Percentiles rank a stretch among this genome's conserved stretches.
Evolutionary conservation across 1,284 basidiomycete genomes (phyloP).

Genomic region (Pisolithus thermaeus): DNA sequence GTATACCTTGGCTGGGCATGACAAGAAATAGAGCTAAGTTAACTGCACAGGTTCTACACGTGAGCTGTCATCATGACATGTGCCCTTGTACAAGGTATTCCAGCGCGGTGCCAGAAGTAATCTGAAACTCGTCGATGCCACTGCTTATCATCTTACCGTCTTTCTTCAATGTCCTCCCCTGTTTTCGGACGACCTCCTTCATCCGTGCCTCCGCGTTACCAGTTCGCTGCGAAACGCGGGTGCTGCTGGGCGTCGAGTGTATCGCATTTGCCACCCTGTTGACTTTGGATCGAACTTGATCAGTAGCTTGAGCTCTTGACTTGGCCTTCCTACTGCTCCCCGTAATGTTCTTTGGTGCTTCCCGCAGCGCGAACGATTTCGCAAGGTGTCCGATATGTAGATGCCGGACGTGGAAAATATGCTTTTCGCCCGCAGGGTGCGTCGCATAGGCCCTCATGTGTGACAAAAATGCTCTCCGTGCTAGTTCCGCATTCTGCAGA

Average conservation of each 20-base stretch:
- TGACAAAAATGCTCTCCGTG: slow-evolving; percentile 85
- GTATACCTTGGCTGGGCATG: too few species aligned
- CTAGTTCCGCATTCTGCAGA: slow-evolving; percentile 65
- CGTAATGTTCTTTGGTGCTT: slow-evolving; percentile 76
- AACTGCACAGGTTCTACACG: too few species aligned
- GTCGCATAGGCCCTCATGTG: slow-evolving; percentile 97
- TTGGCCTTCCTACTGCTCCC: slow-evolving; percentile 21
- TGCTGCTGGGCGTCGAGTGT: slow-evolving; percentile 28
- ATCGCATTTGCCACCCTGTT: slow-evolving; percentile 24
- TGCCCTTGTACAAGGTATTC: slow-evolving; percentile 53
- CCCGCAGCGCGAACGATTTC: slow-evolving; percentile 93
- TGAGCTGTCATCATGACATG: slow-evolving; percentile 2
- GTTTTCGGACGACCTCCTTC: slow-evolving; percentile 80
- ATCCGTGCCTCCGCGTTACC: slow-evolving; percentile 68
- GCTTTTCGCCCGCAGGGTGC: slow-evolving; percentile 91
- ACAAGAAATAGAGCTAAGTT: too few species aligned
- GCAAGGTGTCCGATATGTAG: slow-evolving; percentile 96
- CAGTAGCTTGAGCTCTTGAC: slow-evolving; percentile 14
- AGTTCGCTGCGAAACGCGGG: slow-evolving; percentile 33
- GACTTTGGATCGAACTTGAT: slow-evolving; percentile 16
- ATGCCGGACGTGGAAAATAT: slow-evolving; percentile 91
- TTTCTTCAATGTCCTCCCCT: slow-evolving; percentile 79
- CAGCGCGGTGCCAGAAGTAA: slow-evolving; percentile 62
- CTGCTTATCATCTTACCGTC: slow-evolving; percentile 75
- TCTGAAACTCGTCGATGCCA: slow-evolving; percentile 79